Evolutionary conservation across 768 basidiomycete species (phyloP).

Genomic region (Mycena filopes): DNA sequence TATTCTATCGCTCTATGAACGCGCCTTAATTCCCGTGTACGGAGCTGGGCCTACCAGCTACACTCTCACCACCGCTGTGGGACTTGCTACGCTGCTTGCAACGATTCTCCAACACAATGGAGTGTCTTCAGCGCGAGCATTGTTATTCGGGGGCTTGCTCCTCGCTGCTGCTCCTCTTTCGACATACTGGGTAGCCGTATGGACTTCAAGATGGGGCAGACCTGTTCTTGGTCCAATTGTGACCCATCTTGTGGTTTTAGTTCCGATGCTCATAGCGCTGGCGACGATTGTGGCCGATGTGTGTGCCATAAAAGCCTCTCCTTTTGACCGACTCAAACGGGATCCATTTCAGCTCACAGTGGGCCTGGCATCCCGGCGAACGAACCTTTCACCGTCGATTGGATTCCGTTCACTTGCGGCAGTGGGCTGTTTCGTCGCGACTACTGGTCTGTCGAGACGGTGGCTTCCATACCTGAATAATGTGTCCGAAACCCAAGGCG

Average conservation of each 20-base stretch:
- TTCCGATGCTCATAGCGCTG: constrained; percentile 65
- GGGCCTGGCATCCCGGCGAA: constrained; percentile 28
- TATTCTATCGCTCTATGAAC: constrained; percentile 69
- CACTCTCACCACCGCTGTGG: constrained; percentile 53
- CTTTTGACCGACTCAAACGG: neutral
- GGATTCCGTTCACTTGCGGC: constrained; percentile 21
- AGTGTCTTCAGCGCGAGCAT: constrained; percentile 44
- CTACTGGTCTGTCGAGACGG: constrained; percentile 11
- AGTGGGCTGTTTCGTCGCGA: constrained; percentile 10
- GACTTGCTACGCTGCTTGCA: constrained; percentile 49
- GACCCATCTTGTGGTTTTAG: constrained; percentile 66
- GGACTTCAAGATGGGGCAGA: constrained; percentile 63
- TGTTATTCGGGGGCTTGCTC: constrained; percentile 51
- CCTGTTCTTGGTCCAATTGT: constrained; percentile 67
- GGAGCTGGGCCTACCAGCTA: constrained; percentile 65
- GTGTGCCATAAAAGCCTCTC: constrained; percentile 28
- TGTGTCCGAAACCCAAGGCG: constrained; percentile 54
- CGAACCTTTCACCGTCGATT: neutral
- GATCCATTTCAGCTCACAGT: constrained; percentile 1
- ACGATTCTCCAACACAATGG: constrained; percentile 51
- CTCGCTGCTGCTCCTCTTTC: constrained; percentile 65
- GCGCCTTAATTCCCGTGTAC: constrained; percentile 75
- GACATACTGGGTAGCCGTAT: constrained; percentile 74
- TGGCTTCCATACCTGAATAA: constrained; percentile 42
- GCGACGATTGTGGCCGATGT: constrained; percentile 56